A percentile compares a stretch with the other conserved stretches of the same genome.
Evolutionary conservation across 805 yeast genomes (phyloP).

Genomic region (Blastobotrys mokoenaii): DNA sequence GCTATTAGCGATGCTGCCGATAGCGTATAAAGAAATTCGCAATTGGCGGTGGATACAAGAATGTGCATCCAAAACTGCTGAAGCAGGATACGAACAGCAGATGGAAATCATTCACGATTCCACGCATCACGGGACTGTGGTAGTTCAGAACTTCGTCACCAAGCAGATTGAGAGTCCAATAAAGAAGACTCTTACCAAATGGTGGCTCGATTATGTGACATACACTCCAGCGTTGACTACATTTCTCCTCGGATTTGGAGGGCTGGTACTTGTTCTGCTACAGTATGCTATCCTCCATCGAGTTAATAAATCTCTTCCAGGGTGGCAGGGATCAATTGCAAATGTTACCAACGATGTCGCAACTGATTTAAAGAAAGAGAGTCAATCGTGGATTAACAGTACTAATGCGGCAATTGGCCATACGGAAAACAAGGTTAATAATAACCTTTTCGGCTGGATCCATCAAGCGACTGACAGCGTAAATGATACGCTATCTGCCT

Average conservation of each 20-base stretch:
- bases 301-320: constrained; percentile 18
- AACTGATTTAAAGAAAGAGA: constrained; percentile 10
- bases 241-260: constrained; percentile 48
- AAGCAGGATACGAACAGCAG: constrained; percentile 3
- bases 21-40: constrained; percentile 37
- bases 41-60: constrained; percentile 41
- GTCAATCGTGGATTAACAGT: constrained; percentile 40
- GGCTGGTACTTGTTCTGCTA: constrained; percentile 43
- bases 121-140: constrained; percentile 6
- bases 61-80: constrained; percentile 24
- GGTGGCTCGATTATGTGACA: constrained; percentile 44
- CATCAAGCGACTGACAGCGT: constrained; percentile 46
- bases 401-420: constrained; percentile 47
- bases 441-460: constrained; percentile 59
- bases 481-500: constrained; percentile 50
- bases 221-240: constrained; percentile 45
- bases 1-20: constrained; percentile 30
- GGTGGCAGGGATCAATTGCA: constrained; percentile 10
- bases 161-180: constrained; percentile 1
- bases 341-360: constrained; percentile 12
- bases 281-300: constrained; percentile 43
- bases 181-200: constrained; percentile 23
- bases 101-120: constrained; percentile 18
- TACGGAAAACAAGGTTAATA: constrained; percentile 49
- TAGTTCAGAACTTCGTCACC: constrained; percentile 15